Base-by-base conservation (phyloP, 441 rosid genomes). In the Euphorbia schlechtendalii region DNA sequence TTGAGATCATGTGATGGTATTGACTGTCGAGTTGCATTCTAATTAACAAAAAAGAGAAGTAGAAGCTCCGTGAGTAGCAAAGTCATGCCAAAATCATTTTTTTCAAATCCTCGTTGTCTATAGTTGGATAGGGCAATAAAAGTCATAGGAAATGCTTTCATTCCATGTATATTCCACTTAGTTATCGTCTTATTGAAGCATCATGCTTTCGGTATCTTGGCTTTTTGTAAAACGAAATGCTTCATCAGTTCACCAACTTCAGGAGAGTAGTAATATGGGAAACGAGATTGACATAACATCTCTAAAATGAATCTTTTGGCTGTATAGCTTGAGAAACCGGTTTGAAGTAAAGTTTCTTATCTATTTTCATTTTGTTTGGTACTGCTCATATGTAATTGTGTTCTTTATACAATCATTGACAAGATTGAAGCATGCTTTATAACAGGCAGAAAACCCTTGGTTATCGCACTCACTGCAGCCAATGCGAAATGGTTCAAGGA, bases 381-480 rank as follows among this genome's bases (percentile, higher is more conserved):
- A 30, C 59, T 20, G 10, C 36, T 32, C 12, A 22, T 10, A 3
- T 61, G 1, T 45, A 15, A 24, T 58, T 59, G 18, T 34, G 27
- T 40, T 67, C 57, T 48, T 36, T 22, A 58, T 61, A 48, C 21
- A 40, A 59, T 55, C 27, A 59, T 55, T 65, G n/a, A 34, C 61
- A 25, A 54, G 55, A 27, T 45, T 60, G 28, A 69, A 71, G 53
- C 53, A 18, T 74, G 34, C 48, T 59, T 32, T 6, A 2, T 63
- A 71, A 67, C 78, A 90, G 97, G 86, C 99, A 90, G 80, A 93
- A 90, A 72, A 90, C 97, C 57, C 93, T 93, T 28, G 97, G 97
- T 62, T 49, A 82, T 77, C 95, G 86, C 14, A 90, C 96, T 63
- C 68, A 71, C 34, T 90, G 97, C 74, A 43, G 86, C 69, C 45